Evolutionary conservation across 2,329 filamentous ascomycete species (phyloP).

Genomic region (Colletotrichum shisoi): DNA sequence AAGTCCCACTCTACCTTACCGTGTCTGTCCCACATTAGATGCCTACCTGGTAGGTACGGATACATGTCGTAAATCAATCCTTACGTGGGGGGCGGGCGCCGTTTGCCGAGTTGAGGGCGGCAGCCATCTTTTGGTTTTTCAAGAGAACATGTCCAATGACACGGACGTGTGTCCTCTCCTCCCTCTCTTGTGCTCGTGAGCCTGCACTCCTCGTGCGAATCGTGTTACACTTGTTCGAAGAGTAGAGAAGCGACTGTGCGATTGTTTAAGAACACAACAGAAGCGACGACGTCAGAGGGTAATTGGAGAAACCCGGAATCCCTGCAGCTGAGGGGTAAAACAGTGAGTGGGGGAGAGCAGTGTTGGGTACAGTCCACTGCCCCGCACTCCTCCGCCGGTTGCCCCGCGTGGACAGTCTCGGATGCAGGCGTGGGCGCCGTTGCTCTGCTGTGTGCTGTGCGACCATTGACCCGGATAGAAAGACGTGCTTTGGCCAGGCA

Average conservation of each 20-base stretch:
- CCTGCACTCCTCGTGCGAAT: no score
- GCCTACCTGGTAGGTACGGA: no score
- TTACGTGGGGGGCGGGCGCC: conserved; percentile 17
- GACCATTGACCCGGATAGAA: neutral
- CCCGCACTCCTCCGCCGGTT: conserved; percentile 17
- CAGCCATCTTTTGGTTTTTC: no score
- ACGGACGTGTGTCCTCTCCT: neutral
- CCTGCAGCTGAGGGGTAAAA: conserved; percentile 31
- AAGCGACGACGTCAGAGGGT: conserved; percentile 18
- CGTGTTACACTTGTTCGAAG: neutral
- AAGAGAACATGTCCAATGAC: no score
- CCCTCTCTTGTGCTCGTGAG: neutral
- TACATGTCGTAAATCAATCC: neutral
- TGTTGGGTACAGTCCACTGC: conserved; percentile 1
- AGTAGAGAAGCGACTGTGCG: neutral
- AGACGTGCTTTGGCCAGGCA: conserved; percentile 2
- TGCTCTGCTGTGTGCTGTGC: neutral
- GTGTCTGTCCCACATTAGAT: neutral
- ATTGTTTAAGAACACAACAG: neutral
- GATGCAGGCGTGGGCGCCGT: neutral
- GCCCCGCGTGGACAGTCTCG: conserved; percentile 13
- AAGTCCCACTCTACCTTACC: conserved; percentile 3
- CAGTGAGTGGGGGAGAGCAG: neutral
- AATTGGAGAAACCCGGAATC: conserved; percentile 21
- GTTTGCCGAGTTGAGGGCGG: neutral